Evolutionary conservation across 345 rosid species (phyloP).

Genomic region (Trapa incisa): DNA sequence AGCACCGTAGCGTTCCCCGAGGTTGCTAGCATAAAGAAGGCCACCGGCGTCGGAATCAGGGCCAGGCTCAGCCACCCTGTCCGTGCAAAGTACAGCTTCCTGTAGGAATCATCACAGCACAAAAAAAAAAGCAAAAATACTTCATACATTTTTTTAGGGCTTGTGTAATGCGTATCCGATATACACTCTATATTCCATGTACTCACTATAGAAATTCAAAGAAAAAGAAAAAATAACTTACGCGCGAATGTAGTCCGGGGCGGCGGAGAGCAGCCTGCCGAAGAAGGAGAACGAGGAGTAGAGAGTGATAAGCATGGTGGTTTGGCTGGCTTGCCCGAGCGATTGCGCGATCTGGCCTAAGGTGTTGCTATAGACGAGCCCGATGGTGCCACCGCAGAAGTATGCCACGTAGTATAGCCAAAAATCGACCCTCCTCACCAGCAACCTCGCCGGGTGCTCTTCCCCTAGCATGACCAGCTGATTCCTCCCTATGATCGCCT

Average conservation of each 20-base stretch:
- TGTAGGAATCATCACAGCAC: conserved; percentile 12
- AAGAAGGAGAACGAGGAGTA: conserved; percentile 93
- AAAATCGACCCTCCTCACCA: conserved; percentile 63
- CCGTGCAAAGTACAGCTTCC: conserved; percentile 81
- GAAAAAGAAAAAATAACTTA: conserved; percentile 19
- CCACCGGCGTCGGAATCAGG: conserved; percentile 70
- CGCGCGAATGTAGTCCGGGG: conserved; percentile 77
- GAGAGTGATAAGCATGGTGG: conserved; percentile 62
- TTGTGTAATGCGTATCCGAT: too few species aligned
- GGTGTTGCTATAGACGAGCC: conserved; percentile 90
- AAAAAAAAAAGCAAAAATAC: neutral
- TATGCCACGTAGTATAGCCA: conserved; percentile 80
- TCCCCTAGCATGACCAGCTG: conserved; percentile 54
- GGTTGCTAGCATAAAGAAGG: conserved; percentile 57
- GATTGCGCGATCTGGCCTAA: conserved; percentile 93
- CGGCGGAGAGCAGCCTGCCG: conserved; percentile 86
- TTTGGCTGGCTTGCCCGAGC: conserved; percentile 44
- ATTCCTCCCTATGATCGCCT: conserved; percentile 37
- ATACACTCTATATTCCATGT: too few species aligned
- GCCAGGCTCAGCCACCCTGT: conserved; percentile 87
- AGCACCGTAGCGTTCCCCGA: conserved; percentile 38
- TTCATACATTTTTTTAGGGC: too few species aligned
- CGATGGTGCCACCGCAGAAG: conserved; percentile 92
- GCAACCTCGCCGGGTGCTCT: conserved; percentile 50
- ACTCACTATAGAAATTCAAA: too few species aligned